These are phyloP conservation scores for Kwoniella bestiolae DNA, from an alignment of 768 basidiomycete genomes.

Conservation along the genomic window DNA sequence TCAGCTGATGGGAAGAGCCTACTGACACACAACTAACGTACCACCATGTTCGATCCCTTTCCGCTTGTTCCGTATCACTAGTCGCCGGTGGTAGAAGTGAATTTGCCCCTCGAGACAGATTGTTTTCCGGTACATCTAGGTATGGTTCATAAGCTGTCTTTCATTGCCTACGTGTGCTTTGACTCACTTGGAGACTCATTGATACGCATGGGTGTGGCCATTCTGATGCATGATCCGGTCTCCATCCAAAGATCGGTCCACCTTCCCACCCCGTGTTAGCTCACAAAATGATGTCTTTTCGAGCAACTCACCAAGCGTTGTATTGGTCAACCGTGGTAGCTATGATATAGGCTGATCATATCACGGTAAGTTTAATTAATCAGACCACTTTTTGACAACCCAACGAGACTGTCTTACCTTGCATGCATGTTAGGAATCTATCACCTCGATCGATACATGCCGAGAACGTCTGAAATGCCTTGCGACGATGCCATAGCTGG, in stretches of 20 bases:
- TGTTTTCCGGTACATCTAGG: constrained; percentile 20
- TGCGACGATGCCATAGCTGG: constrained; percentile 48
- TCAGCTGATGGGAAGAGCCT: neutral
- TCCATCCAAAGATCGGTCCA: constrained; percentile 50
- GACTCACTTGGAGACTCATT: constrained; percentile 41
- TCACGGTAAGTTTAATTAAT: no score
- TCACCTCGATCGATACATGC: constrained; percentile 32
- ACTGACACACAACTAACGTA: constrained; percentile 11
- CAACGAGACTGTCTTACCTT: constrained; percentile 28
- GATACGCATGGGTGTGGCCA: constrained; percentile 38
- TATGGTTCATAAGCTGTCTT: neutral
- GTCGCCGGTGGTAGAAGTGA: constrained; percentile 21
- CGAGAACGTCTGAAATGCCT: constrained; percentile 32
- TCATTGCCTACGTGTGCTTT: neutral
- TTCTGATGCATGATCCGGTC: constrained; percentile 30
- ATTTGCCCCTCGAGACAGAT: constrained; percentile 12
- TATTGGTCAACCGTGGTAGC: constrained; percentile 29
- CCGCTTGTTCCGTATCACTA: constrained; percentile 36
- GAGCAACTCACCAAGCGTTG: constrained; percentile 41
- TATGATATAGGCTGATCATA: constrained; percentile 25
- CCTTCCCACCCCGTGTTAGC: neutral
- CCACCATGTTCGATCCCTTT: constrained; percentile 48
- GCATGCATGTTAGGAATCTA: constrained; percentile 37
- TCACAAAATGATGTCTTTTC: neutral
- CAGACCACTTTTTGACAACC: no score